Base-by-base conservation (phyloP, 495 filamentous ascomycete genomes). In the Choiromyces venosus region DNA sequence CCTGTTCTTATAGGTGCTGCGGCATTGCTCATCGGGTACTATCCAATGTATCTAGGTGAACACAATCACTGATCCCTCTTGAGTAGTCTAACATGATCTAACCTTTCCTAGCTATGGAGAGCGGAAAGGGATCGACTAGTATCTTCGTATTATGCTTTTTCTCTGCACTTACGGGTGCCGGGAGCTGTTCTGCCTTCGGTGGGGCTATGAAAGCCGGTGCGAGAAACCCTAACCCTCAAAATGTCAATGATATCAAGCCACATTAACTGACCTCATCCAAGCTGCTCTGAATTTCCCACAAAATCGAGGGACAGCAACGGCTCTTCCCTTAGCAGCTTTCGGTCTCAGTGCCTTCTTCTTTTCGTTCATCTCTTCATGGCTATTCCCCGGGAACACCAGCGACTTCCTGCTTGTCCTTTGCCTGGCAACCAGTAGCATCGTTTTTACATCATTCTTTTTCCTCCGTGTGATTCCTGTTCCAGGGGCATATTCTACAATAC, bases 321-420 rank as follows among this genome's bases (percentile, higher is more conserved):
- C 93, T 3, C 92, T 98, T 80, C 94, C 95, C 9, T 84, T 99
- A 65, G 90, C 94, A 61, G 93, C 92, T 6, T 97, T 98, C 82
- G 95, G 95, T 36, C 85, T 99, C 39, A 97, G 94, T 83, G 95
- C 95, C 66, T 93, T 98, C 82, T 96, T 98, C 86, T 99, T 97
- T 85, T 91, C 95, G 25, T 85, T 88, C 29, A 83, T 93, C 35
- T 92, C 93, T 4, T 86, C 87, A 42, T 77, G 94, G 66, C 85
- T 93, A 67, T 96, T 97, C 83, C 92, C 94, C 37, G 92, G 92
- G 66, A 88, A 94, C 75, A 96, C 92, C 12, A 88, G 89, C 65
- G 85, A 86, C 42, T 94, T 97, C 78, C 87, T 99, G 61, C 85
- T 94, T 46, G 82, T 97, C 25, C 85, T 99, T 36, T 89, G 93